Evolutionary conservation across 2,329 filamentous ascomycete species (phyloP).

Genomic region (Tolypocladium paradoxum): DNA sequence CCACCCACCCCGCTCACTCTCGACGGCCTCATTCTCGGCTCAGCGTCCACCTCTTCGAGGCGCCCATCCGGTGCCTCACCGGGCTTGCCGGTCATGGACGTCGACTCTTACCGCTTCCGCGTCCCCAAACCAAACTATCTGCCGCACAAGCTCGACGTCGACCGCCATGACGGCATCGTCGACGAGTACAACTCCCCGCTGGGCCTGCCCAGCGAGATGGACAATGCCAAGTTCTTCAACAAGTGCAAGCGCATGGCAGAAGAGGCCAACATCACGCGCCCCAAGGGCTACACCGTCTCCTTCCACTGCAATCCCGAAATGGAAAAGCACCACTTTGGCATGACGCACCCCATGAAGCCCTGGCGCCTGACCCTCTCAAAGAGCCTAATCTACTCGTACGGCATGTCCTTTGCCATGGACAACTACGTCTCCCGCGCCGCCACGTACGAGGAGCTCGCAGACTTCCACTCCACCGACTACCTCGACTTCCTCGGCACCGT

Average conservation of each 20-base stretch:
- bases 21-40: not conserved
- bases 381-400: constrained; percentile 86
- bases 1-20: not conserved
- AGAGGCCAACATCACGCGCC: constrained; percentile 62
- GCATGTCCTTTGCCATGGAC: constrained; percentile 95
- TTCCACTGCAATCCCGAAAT: constrained; percentile 94
- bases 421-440: constrained; percentile 77
- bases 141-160: constrained; percentile 40
- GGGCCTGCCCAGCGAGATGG: constrained; percentile 38
- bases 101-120: constrained; percentile 39
- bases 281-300: constrained; percentile 82
- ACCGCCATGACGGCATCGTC: constrained; percentile 40
- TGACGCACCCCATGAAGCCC: constrained; percentile 97
- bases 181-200: constrained; percentile 41
- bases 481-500: constrained; percentile 76
- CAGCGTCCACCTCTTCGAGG: not conserved
- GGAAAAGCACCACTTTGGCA: constrained; percentile 93
- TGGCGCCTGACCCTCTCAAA: constrained; percentile 95
- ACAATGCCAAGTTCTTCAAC: constrained; percentile 45
- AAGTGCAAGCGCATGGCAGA: constrained; percentile 47
- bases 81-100: constrained; percentile 18
- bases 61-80: not conserved
- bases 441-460: constrained; percentile 74
- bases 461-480: constrained; percentile 84
- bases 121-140: constrained; percentile 51